Evolutionary conservation across 352 stramenopile genomes (phyloP).

Genomic region (Phytopythium mirpurense): DNA sequence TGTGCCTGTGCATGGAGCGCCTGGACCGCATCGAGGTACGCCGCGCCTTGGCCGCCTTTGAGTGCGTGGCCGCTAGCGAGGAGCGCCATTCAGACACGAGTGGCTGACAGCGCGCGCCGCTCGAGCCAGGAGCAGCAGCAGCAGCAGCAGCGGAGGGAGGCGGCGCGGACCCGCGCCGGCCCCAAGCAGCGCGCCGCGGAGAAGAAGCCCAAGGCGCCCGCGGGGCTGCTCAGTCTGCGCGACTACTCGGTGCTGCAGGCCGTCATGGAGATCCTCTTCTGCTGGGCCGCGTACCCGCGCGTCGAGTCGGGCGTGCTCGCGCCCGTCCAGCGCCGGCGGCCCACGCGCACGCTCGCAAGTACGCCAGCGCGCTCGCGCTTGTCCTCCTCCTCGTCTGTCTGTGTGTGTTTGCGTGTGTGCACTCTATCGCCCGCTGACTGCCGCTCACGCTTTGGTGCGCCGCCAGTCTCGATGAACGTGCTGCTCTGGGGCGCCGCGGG

Average conservation of each 20-base stretch:
- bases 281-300: slow-evolving; percentile 52
- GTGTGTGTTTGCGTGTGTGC: no score
- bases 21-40: slow-evolving; percentile 37
- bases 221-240: slow-evolving; percentile 69
- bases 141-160: slow-evolving; percentile 6
- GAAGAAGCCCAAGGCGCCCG: slow-evolving; percentile 38
- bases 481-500: slow-evolving; percentile 30
- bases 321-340: slow-evolving; percentile 54
- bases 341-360: slow-evolving; percentile 81
- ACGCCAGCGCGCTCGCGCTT: slow-evolving; percentile 13
- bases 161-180: neutral
- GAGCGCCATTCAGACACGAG: no score
- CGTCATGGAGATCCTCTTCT: slow-evolving; percentile 68
- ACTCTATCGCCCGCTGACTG: no score
- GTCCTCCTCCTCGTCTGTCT: neutral
- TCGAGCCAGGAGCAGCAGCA: neutral
- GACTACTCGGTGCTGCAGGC: slow-evolving; percentile 84
- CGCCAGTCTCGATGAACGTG: slow-evolving; percentile 3
- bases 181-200: slow-evolving; percentile 1
- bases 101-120: neutral
- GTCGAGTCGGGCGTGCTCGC: slow-evolving; percentile 50
- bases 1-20: slow-evolving; percentile 40
- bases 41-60: no score
- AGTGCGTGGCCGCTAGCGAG: no score
- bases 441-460: neutral